Base-by-base conservation (phyloP, 352 stramenopile genomes). In the Phytophthora syringae region DNA sequence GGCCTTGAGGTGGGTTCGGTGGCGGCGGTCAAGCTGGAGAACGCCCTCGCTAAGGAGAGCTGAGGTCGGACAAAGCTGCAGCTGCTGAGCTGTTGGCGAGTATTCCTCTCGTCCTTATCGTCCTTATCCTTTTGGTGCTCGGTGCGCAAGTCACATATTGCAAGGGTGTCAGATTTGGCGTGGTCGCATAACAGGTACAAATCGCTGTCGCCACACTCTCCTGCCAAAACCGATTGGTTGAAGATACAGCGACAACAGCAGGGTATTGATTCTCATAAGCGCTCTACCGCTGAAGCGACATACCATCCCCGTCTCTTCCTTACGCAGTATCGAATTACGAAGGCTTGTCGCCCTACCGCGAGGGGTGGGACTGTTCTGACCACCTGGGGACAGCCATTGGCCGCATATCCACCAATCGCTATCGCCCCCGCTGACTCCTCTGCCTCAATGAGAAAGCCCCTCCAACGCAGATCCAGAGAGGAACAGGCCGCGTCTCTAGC, bases 41-140 rank as follows among this genome's bases (percentile, higher is more conserved):
- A 10, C 27, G 27, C 27, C 27, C 9, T 32, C 9, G 27, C 27
- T 10, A 32, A 32, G 5, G 5, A 32, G 27, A 32, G 27, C 27
- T 32, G 27, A 10, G 27, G 27, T n/a, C 27, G 27, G 27, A 9
- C 27, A 32, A n/a, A n/a, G 30, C 18, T 34, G 18, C 44, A 64
- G 32, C 25, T 56, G 44, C 44, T 21, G 32, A 37, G 30, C 30
- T 12, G 47, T 63, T 22, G 30, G 12, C 42, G 44, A 2, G 5
- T 9, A 37, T 9, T 11, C 58, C 58, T 67, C 60, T n/a, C n/a
- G n/a, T n/a, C n/a, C n/a, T n/a, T n/a, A n/a, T n/a, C n/a, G 15
- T 39, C 52, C 60, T 68, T 62, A 63, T 62, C 28, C 21, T 50
- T n/a, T n/a, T n/a, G n/a, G n/a, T n/a, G n/a, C n/a, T n/a, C n/a